Evolutionary conservation across 1,284 basidiomycete genomes (phyloP), one percentile per base, ranked within the genome.

Genomic region (Pseudozyma thailandica): DNA sequence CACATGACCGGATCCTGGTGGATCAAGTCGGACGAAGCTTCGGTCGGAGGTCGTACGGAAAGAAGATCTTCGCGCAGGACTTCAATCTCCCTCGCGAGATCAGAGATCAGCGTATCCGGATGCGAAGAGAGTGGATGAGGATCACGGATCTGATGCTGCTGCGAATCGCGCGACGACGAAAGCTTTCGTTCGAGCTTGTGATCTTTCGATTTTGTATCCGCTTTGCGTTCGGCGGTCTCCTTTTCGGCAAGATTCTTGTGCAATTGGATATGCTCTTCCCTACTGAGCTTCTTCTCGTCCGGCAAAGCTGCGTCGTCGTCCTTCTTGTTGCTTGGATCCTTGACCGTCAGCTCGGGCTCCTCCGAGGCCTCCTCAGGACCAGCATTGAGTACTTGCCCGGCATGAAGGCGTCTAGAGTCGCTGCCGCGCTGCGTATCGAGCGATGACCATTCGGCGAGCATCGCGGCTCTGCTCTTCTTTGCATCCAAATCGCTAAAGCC

Each of bases 51-150:
- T 6, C 54, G 63, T 0, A 55, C 35, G 1, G 69, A 68, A 16
- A 88, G 88, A 16, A 98, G 86, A 77, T 94, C 92, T 23, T 87
- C 87, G 72, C 91, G 88, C 50, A 94, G 86, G 54, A 91, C 90
- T 16, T 89, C 88, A 62, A 92, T 90, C 51, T 92, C 90, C 51
- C 86, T 86, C 8, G 94, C 93, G 31, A 93, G 85, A 1, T 87
- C 84, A 8, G 91, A 86, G 50, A 98, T 88, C 13, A 86, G 78
- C 44, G 86, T 82, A 74, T 91, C 87, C 0, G 91, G 89, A 71
- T 95, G 92, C 78, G 90, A 88, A 7, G 88, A 85, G 8, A 98
- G 88, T 0, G 87, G 85, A 78, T 91, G 89, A 3, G 76, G 74
- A 28, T 82, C 80, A 37, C 76, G 77, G 21, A 80, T 72, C 39